Percentiles rank a stretch among this genome's conserved stretches.
Conservation (phyloP, 202 grass and related monocot species). For the Setaria italica region DNA sequence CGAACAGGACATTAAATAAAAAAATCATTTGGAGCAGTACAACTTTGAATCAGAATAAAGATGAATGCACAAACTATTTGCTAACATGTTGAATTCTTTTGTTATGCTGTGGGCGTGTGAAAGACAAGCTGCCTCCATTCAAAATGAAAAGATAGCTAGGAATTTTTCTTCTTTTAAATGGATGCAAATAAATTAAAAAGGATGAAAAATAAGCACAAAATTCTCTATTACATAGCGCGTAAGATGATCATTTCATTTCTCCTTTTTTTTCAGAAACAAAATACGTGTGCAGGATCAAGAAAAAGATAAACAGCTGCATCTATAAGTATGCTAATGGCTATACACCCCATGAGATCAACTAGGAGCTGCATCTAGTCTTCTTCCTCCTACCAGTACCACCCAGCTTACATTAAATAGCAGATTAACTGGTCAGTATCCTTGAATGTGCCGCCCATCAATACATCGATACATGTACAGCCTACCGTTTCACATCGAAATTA, state of each 20-base stretch:
- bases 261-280: not conserved
- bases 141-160: not conserved
- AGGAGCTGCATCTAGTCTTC: not conserved
- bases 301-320: too few relatives aligned
- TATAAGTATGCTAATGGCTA: too few relatives aligned
- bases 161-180: not conserved
- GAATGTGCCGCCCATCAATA: constrained; percentile 43
- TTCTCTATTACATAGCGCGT: not conserved
- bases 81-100: too few relatives aligned
- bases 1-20: not conserved
- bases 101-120: not conserved
- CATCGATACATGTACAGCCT: constrained; percentile 23
- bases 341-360: constrained; percentile 2
- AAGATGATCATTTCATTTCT: not conserved
- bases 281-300: constrained; percentile 8
- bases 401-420: constrained; percentile 33
- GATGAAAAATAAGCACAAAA: constrained; percentile 1
- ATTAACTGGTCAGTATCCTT: constrained; percentile 28
- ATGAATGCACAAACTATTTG: not conserved
- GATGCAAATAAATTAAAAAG: not conserved
- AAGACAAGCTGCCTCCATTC: not conserved
- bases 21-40: not conserved
- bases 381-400: constrained; percentile 7
- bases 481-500: constrained; percentile 26
- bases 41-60: not conserved